phyloP scores from a whole-genome alignment of 139 green algal species.

The Coccomyxa sp. region DNA sequence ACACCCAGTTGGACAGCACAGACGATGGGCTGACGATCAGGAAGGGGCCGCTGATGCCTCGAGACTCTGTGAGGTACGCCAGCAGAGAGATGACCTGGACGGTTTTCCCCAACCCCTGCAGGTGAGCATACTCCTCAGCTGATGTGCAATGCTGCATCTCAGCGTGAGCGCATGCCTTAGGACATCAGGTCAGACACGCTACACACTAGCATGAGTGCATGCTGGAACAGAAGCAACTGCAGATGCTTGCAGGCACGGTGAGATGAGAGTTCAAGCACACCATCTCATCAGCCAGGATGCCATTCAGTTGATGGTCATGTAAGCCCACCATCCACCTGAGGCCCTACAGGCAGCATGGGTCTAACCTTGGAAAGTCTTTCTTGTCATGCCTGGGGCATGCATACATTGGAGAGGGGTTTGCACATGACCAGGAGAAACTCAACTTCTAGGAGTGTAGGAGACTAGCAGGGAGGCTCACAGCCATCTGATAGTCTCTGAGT shows the following conservation, averaged over 20 bases:
- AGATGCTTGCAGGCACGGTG: constrained; percentile 6
- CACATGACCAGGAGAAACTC: too few relatives aligned
- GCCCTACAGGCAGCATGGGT: too few relatives aligned
- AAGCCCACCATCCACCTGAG: constrained; percentile 47
- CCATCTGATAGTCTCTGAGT: background rate
- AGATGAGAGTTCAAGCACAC: constrained; percentile 44
- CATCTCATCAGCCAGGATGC: constrained; percentile 74
- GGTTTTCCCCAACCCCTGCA: background rate
- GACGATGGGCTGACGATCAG: constrained; percentile 81
- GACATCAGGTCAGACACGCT: background rate
- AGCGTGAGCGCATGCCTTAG: background rate
- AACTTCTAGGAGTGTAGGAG: too few relatives aligned
- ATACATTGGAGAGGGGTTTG: too few relatives aligned
- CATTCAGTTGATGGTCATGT: constrained; percentile 50
- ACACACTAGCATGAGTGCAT: background rate
- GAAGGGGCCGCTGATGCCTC: constrained; percentile 25
- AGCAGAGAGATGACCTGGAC: constrained; percentile 53
- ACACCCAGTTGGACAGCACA: constrained; percentile 76
- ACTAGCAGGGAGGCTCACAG: too few relatives aligned
- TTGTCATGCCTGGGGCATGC: too few relatives aligned
- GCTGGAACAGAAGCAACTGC: background rate
- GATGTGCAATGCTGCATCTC: background rate
- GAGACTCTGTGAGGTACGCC: constrained; percentile 29
- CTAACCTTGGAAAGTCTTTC: too few relatives aligned
- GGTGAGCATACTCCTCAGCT: background rate